Evolutionary conservation across 495 filamentous ascomycete species (phyloP).

Genomic region (Penicillium riverlandense): DNA sequence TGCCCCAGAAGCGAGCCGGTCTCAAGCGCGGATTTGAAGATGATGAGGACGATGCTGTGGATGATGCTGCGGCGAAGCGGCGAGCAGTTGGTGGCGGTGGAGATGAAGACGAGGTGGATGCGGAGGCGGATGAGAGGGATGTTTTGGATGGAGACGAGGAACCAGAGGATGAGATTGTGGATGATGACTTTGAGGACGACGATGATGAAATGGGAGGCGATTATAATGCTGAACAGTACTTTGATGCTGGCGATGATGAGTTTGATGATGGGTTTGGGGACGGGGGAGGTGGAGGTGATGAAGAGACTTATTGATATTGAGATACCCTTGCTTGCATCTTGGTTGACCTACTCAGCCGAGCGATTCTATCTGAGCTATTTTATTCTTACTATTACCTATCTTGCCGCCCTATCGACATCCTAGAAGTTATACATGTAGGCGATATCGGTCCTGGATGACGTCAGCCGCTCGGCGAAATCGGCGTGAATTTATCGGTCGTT

Average conservation of each 20-base stretch:
- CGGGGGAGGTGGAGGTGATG: constrained; percentile 43
- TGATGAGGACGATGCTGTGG: constrained; percentile 38
- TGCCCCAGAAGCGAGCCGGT: constrained; percentile 10
- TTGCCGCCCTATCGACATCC: too few relatives aligned
- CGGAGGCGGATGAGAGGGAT: constrained; percentile 27
- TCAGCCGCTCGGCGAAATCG: constrained; percentile 16
- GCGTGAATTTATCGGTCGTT: constrained; percentile 2
- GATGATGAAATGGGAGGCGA: constrained; percentile 52
- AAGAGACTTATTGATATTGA: constrained; percentile 37
- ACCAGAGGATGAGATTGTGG: constrained; percentile 43
- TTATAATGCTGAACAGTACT: constrained; percentile 62
- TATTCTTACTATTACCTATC: background rate
- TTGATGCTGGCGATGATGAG: constrained; percentile 57
- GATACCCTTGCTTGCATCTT: constrained; percentile 30
- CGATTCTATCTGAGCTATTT: background rate
- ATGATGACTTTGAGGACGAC: constrained; percentile 50
- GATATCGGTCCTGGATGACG: constrained; percentile 15
- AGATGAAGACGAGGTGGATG: constrained; percentile 26
- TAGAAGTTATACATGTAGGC: background rate
- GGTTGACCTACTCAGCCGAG: background rate
- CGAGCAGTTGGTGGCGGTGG: constrained; percentile 25
- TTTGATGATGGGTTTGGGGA: constrained; percentile 43
- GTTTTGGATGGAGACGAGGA: constrained; percentile 41
- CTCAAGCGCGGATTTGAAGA: constrained; percentile 40
- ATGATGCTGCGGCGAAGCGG: constrained; percentile 15